Conservation (phyloP, 176 grass and related monocot species). For the Canna indica region DNA sequence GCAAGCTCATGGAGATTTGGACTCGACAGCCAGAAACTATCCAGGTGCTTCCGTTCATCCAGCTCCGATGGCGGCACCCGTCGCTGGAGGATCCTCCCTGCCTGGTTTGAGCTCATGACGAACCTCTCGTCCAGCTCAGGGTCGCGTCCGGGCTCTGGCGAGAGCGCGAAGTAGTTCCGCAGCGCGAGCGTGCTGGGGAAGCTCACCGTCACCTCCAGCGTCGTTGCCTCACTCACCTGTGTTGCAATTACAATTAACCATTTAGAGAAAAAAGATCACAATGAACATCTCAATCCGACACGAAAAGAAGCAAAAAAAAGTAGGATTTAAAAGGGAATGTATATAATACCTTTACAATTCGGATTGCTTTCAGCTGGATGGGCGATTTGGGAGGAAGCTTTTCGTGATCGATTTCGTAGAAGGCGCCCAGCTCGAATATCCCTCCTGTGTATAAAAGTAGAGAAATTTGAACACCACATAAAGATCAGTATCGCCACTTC, state of each 20-base stretch:
- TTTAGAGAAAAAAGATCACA: not conserved
- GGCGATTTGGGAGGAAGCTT: conserved; percentile 66
- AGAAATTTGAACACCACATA: not conserved
- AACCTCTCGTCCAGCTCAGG: conserved; percentile 80
- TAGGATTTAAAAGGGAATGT: not conserved
- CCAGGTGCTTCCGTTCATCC: conserved; percentile 31
- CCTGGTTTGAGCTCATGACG: conserved; percentile 65
- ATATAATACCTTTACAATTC: conserved; percentile 45
- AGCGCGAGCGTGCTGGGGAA: conserved; percentile 45
- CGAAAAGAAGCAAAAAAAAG: not conserved
- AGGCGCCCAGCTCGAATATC: conserved; percentile 22
- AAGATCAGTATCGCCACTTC: not conserved
- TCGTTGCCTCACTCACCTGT: conserved; percentile 47
- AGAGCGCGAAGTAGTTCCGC: conserved; percentile 50
- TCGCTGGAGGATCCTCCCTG: conserved; percentile 36
- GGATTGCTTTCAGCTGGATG: conserved; percentile 62
- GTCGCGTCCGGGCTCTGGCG: conserved; percentile 1
- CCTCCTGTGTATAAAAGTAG: not conserved
- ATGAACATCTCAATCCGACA: not conserved
- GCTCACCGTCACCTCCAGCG: conserved; percentile 54
- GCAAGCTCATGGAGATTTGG: conserved; percentile 29
- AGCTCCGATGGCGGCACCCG: conserved; percentile 23
- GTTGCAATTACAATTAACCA: not conserved
- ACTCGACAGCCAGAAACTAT: conserved; percentile 44
- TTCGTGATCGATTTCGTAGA: conserved; percentile 74